Percentiles rank a stretch among this genome's conserved stretches.
These are phyloP conservation scores for Backusella morwellensis DNA, from an alignment of 192 early-diverging fungal species.

Conservation along the genomic window DNA sequence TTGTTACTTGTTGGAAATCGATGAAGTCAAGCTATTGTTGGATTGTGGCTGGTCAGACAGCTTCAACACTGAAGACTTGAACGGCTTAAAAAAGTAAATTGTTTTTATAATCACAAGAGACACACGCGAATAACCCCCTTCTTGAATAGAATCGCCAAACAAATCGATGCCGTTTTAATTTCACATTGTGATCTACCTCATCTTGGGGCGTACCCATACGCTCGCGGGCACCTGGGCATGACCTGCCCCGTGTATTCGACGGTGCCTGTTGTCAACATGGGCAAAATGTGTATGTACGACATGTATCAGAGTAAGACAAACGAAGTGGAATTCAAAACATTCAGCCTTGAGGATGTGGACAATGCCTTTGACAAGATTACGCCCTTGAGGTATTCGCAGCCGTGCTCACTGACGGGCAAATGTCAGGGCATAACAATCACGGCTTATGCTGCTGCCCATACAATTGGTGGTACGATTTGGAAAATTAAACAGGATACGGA, in stretches of 20 bases:
- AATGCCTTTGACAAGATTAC: conserved; percentile 81
- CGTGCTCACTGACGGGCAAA: conserved; percentile 71
- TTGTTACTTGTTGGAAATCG: conserved; percentile 91
- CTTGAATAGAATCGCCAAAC: conserved; percentile 72
- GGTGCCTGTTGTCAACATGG: conserved; percentile 91
- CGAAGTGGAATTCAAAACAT: conserved; percentile 71
- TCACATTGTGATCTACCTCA: conserved; percentile 89
- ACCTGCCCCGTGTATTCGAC: conserved; percentile 89
- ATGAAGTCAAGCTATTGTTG: conserved; percentile 86
- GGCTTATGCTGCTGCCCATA: conserved; percentile 89
- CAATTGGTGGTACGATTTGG: conserved; percentile 97
- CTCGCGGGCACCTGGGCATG: conserved; percentile 72
- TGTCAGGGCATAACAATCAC: conserved; percentile 85
- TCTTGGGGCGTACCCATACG: conserved; percentile 84
- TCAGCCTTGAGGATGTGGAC: conserved; percentile 79
- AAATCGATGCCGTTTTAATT: conserved; percentile 87
- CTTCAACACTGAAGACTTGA: conserved; percentile 71
- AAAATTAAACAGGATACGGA: conserved; percentile 94
- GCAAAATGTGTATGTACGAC: conserved; percentile 81
- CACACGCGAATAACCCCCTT: neutral
- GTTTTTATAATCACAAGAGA: neutral
- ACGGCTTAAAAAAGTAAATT: conserved; percentile 61
- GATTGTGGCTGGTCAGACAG: conserved; percentile 92
- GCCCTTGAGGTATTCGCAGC: conserved; percentile 85
- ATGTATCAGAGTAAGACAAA: conserved; percentile 65